Evolutionary conservation across 2,329 filamentous ascomycete genomes (phyloP), one percentile per base, ranked within the genome.

Genomic region (Eutypella sp.): DNA sequence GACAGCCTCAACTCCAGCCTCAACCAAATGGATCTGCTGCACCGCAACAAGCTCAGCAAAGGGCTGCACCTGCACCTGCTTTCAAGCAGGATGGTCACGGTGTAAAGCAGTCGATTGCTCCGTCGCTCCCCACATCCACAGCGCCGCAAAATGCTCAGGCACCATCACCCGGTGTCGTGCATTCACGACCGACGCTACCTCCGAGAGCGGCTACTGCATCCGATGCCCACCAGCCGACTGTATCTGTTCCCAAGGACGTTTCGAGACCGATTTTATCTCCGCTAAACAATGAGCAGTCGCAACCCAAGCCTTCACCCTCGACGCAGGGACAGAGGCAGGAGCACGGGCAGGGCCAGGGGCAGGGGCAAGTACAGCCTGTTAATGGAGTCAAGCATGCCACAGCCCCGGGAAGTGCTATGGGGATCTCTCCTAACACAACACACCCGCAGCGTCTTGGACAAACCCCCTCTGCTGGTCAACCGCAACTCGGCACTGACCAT

Each of bases 171-270:
- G 18, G 36, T 19, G 19, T 22, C 20, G 36, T 24, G 19, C 20
- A 19, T n/a, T 22, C 36, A 19, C 19, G 36, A 20, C 18, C 18
- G 20, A 22, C 36, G 11, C 15, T 39, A 16, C 19, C 7, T 23
- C 19, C 36, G 11, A 22, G 36, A 9, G 34, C 43, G 23, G 42
- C 39, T 19, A 19, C 36, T 15, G 41, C 24, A 5, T 38, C 46
- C 11, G 51, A 51, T 16, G 40, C 41, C 8, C 29, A 42, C 19
- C 46, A 51, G 5, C 38, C 49, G 42, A 18, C 22, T 24, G 46
- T 50, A 47, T 37, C 51, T 40, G 22, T 39, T 10, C 44, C 27
- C 38, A 29, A 31, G 6, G 41, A 29, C 45, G 23, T 48, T 27
- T 23, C 23, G 6, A 47, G 42, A 37, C 29, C 46, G 16, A 49